Evolutionary conservation across 495 filamentous ascomycete genomes (phyloP), one percentile per base, ranked within the genome.

Genomic region (Penicillium paradoxum): DNA sequence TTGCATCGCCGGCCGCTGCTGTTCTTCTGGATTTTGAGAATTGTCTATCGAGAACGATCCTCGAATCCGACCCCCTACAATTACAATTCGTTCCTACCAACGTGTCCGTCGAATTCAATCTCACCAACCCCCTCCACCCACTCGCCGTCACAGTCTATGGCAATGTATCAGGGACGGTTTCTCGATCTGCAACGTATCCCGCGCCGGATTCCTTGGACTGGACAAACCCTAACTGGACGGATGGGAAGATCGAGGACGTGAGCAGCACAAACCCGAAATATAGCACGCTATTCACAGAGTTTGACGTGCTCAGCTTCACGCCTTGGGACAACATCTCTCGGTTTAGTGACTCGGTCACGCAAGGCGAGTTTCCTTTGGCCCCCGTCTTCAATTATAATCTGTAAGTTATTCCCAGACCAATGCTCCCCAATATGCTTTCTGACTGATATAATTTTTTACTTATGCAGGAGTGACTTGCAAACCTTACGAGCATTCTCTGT

Each of bases 71-170:
- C 25, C 79, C 80, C 21, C 55, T 57, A 57, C 79, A 64, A 49
- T 74, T 97, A n/a, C 95, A 98, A 74, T 96, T 91, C 68, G 75
- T 83, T 8, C 91, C 93, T 1, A 57, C 83, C 11, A 78, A 78
- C 50, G 78, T 95, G 51, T 80, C 83, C 57, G 95, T 88, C 50
- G 71, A 69, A 11, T 95, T 95, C 72, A 78, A 90, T 57, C 71
- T 80, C 19, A 65, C 70, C 17, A 70, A 79, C 50, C 63, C 80
- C 10, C 79, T 77, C 44, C 82, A 90, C 62, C 83, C 82, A 33
- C 73, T 98, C 25, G 82, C 81, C 51, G 72, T 97, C 24, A 96
- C 84, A 1, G 82, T 96, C 18, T 97, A 89, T 72, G 91, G 91
- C 19, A 96, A 97, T 68, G 90, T 97, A 18, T 85, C 84, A 22